Conservation (phyloP, 805 yeast species). For the Candida ficus region DNA sequence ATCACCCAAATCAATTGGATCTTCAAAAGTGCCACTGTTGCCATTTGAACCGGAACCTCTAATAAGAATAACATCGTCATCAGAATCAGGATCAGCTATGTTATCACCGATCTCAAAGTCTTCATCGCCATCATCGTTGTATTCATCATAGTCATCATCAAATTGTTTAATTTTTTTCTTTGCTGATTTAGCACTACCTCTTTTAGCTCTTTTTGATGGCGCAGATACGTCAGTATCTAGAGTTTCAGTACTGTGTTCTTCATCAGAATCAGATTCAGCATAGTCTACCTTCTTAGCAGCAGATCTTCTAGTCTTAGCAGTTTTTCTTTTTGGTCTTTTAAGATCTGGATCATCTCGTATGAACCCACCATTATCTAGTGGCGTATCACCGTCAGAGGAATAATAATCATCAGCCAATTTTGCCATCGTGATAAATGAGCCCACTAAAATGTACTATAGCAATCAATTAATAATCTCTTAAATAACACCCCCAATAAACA, state of each 20-base stretch:
- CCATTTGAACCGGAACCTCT: conserved; percentile 1
- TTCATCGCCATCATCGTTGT: conserved; percentile 26
- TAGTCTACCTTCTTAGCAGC: conserved; percentile 3
- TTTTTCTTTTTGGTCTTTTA: conserved; percentile 7
- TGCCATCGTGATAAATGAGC: too few relatives aligned
- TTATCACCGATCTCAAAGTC: conserved; percentile 6
- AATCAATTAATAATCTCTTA: too few relatives aligned
- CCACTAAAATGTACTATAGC: neutral
- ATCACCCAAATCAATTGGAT: conserved; percentile 16
- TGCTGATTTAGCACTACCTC: conserved; percentile 25
- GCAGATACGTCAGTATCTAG: conserved; percentile 7
- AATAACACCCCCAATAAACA: too few relatives aligned
- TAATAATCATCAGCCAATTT: conserved; percentile 2
- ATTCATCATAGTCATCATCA: conserved; percentile 32
- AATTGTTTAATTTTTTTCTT: conserved; percentile 21
- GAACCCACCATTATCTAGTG: conserved; percentile 23
- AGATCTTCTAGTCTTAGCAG: neutral
- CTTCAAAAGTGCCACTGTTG: conserved; percentile 11
- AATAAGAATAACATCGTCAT: conserved; percentile 21
- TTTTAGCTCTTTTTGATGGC: conserved; percentile 13
- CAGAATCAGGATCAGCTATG: conserved; percentile 23
- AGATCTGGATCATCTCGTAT: conserved; percentile 24
- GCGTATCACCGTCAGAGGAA: conserved; percentile 12
- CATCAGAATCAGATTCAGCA: conserved; percentile 7
- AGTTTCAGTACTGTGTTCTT: conserved; percentile 6